These are phyloP conservation scores for Retiboletus fuscus DNA, from an alignment of 1,284 basidiomycete genomes.

Conservation along the genomic window DNA sequence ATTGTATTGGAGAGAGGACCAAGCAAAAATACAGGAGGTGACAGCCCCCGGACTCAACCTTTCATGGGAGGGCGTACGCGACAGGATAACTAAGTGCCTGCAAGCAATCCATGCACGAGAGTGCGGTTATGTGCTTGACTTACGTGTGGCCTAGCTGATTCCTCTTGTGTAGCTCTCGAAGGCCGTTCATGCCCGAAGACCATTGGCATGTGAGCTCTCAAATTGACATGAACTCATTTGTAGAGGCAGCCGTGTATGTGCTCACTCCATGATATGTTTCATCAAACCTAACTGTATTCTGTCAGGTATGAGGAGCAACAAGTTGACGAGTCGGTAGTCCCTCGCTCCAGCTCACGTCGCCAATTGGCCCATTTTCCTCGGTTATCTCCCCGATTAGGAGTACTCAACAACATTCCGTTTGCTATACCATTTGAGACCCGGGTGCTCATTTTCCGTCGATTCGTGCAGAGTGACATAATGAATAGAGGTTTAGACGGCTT, in stretches of 20 bases:
- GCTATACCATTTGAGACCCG: constrained; percentile 93
- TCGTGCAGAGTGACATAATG: constrained; percentile 73
- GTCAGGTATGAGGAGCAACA: constrained; percentile 70
- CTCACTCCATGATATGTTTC: neutral
- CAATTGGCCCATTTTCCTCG: constrained; percentile 73
- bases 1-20: constrained; percentile 82
- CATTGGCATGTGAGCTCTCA: constrained; percentile 90
- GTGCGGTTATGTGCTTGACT: constrained; percentile 60
- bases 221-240: constrained; percentile 86
- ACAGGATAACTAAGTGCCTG: constrained; percentile 80
- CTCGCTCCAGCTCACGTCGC: constrained; percentile 69
- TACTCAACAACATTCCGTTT: constrained; percentile 97
- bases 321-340: constrained; percentile 47
- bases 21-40: constrained; percentile 54
- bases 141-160: constrained; percentile 13
- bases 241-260: constrained; percentile 86
- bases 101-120: constrained; percentile 87
- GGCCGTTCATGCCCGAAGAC: constrained; percentile 81
- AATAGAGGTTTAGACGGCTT: constrained; percentile 33
- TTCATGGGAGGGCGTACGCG: constrained; percentile 58
- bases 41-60: constrained; percentile 57
- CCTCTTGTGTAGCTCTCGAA: constrained; percentile 72
- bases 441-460: constrained; percentile 89
- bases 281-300: neutral
- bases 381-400: constrained; percentile 87